Conservation (phyloP, 2,329 filamentous ascomycete genomes). For the Sporothrix luriei region DNA sequence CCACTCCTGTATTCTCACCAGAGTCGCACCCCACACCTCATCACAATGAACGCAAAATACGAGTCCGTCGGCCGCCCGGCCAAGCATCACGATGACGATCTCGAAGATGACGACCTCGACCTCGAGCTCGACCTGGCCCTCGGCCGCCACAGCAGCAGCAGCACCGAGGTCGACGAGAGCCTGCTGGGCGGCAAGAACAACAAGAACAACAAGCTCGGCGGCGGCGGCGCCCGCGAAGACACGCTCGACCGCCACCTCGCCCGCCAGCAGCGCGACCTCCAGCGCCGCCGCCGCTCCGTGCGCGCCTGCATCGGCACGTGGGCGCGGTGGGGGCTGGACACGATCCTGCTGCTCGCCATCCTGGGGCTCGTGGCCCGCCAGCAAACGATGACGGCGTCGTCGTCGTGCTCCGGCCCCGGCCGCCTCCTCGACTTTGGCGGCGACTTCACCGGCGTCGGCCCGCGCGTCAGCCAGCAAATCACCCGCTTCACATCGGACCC, state of each 20-base stretch:
- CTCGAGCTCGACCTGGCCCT: constrained; percentile 42
- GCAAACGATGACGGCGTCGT: constrained; percentile 31
- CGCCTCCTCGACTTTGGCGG: constrained; percentile 44
- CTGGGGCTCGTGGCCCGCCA: constrained; percentile 44
- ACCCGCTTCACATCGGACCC: constrained; percentile 43
- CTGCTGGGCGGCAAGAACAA: constrained; percentile 43
- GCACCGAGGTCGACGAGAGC: constrained; percentile 48
- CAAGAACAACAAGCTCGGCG: constrained; percentile 34
- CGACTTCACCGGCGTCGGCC: constrained; percentile 45
- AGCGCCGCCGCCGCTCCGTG: constrained; percentile 40
- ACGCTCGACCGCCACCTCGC: constrained; percentile 30
- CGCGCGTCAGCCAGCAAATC: constrained; percentile 42
- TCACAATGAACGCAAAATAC: constrained; percentile 35
- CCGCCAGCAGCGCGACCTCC: constrained; percentile 32
- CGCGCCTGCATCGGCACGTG: constrained; percentile 44
- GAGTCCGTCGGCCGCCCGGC: constrained; percentile 31
- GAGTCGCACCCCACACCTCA: not conserved
- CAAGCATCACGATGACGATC: constrained; percentile 41
- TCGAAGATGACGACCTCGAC: constrained; percentile 44
- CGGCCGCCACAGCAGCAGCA: constrained; percentile 40
- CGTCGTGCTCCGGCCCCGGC: constrained; percentile 28
- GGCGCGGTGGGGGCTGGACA: constrained; percentile 47
- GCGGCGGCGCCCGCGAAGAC: not conserved
- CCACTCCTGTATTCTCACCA: not conserved
- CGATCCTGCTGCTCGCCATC: constrained; percentile 45